These are phyloP conservation scores for Dioszegia hungarica DNA, from an alignment of 768 basidiomycete species.

Conservation along the genomic window DNA sequence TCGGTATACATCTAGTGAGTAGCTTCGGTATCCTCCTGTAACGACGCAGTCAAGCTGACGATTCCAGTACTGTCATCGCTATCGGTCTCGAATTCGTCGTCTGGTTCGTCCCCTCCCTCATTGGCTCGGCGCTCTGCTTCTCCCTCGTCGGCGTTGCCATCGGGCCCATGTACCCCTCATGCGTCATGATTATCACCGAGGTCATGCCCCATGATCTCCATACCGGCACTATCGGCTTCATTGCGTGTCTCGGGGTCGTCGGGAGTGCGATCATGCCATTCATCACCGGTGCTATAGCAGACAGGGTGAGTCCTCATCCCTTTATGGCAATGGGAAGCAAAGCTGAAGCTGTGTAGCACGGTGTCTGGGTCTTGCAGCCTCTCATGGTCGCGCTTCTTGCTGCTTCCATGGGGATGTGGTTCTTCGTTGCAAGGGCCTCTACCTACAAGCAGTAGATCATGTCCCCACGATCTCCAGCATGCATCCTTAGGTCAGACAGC, in stretches of 20 bases:
- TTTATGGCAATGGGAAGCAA: too few relatives aligned
- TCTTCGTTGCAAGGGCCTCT: slow-evolving; percentile 18
- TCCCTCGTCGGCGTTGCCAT: slow-evolving; percentile 63
- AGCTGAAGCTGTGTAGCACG: slow-evolving; percentile 14
- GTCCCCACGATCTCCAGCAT: too few relatives aligned
- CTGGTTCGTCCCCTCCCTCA: slow-evolving; percentile 64
- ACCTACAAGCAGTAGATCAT: neutral
- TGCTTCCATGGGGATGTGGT: slow-evolving; percentile 28
- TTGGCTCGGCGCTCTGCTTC: slow-evolving; percentile 63
- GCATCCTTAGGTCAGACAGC: too few relatives aligned
- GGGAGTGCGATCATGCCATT: slow-evolving; percentile 51
- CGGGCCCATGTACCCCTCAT: slow-evolving; percentile 70
- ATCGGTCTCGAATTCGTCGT: slow-evolving; percentile 60
- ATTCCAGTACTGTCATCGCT: slow-evolving; percentile 14
- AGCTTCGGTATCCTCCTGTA: neutral
- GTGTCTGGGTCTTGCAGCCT: slow-evolving; percentile 39
- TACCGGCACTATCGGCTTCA: slow-evolving; percentile 54
- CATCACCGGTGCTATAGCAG: slow-evolving; percentile 32
- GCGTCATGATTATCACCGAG: slow-evolving; percentile 55
- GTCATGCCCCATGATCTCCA: slow-evolving; percentile 69
- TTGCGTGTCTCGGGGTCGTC: slow-evolving; percentile 46
- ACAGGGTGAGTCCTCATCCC: slow-evolving; percentile 27
- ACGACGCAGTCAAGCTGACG: neutral
- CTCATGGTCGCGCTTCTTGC: slow-evolving; percentile 29
- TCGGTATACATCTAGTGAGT: slow-evolving; percentile 50